These are phyloP conservation scores for Rhynchosporium agropyri DNA, from an alignment of 2,329 filamentous ascomycete genomes.

Conservation along the genomic window DNA sequence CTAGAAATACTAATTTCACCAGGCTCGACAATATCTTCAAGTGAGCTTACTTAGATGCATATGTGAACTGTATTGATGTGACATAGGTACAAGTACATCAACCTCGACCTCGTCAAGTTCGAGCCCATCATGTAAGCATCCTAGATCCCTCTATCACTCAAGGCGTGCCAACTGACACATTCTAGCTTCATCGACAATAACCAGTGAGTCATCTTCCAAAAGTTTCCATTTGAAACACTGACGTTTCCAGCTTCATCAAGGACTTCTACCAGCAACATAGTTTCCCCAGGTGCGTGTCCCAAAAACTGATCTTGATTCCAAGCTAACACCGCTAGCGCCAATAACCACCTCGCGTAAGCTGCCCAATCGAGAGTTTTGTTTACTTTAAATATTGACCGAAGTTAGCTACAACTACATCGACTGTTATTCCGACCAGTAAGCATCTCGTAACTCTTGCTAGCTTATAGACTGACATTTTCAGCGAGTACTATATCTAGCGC, in stretches of 20 bases:
- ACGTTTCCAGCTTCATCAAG: background rate
- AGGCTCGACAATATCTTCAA: background rate
- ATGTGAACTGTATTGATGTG: background rate
- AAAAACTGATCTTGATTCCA: background rate
- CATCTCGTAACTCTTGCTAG: background rate
- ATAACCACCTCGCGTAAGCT: background rate
- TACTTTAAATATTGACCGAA: background rate
- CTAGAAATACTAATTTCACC: background rate
- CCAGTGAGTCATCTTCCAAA: background rate
- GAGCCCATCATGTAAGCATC: background rate
- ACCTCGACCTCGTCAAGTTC: background rate
- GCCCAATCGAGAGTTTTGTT: background rate
- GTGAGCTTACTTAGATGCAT: background rate
- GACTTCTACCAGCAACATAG: background rate
- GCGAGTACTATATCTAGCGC: background rate
- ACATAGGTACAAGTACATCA: background rate
- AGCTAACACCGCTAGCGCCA: background rate
- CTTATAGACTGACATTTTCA: background rate
- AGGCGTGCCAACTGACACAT: background rate
- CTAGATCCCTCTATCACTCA: background rate
- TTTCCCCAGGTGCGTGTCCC: background rate
- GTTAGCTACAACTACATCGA: background rate
- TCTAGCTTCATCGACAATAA: background rate
- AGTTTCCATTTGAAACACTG: background rate
- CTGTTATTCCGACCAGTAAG: background rate